Percentiles rank a stretch among this genome's conserved stretches.
Conservation (phyloP, 164 flowering plant genomes). For the Echeveria elegans region DNA sequence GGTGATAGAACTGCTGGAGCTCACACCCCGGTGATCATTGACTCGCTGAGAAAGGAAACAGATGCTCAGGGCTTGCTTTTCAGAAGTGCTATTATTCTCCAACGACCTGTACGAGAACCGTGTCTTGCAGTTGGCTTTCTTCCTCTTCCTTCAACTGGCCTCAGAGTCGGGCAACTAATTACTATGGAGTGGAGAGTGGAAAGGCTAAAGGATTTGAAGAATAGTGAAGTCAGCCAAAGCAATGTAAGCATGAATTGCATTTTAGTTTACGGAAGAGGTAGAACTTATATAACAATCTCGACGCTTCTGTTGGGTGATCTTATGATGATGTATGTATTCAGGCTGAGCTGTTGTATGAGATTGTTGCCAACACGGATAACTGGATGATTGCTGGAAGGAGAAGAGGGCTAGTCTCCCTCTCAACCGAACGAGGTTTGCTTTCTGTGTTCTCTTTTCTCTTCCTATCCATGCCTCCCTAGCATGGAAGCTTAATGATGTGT, state of each 20-base stretch:
- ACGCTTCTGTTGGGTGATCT: neutral
- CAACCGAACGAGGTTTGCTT: slow-evolving; percentile 62
- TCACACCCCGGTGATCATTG: slow-evolving; percentile 48
- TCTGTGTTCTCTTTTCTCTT: neutral
- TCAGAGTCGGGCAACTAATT: slow-evolving; percentile 87
- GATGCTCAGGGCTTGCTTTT: slow-evolving; percentile 39
- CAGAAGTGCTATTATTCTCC: slow-evolving; percentile 67
- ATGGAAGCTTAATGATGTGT: neutral
- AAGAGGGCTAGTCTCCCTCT: slow-evolving; percentile 71
- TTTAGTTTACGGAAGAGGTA: neutral
- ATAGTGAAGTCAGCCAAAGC: slow-evolving; percentile 21
- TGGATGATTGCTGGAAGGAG: slow-evolving; percentile 99
- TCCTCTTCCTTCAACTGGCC: slow-evolving; percentile 71
- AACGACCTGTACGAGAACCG: slow-evolving; percentile 84
- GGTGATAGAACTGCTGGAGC: slow-evolving; percentile 79
- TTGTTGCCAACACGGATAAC: slow-evolving; percentile 64
- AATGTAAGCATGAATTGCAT: slow-evolving; percentile 38
- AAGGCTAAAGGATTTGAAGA: slow-evolving; percentile 58
- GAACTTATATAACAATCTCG: neutral
- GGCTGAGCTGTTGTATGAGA: slow-evolving; percentile 88
- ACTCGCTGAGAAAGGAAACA: slow-evolving; percentile 20
- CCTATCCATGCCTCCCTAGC: neutral
- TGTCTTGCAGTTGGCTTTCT: slow-evolving; percentile 95
- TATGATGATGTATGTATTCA: slow-evolving; percentile 16
- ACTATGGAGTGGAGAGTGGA: slow-evolving; percentile 89